These are phyloP conservation scores for Echites panduratus DNA, from an alignment of 257 asterid genomes.

Conservation along the genomic window DNA sequence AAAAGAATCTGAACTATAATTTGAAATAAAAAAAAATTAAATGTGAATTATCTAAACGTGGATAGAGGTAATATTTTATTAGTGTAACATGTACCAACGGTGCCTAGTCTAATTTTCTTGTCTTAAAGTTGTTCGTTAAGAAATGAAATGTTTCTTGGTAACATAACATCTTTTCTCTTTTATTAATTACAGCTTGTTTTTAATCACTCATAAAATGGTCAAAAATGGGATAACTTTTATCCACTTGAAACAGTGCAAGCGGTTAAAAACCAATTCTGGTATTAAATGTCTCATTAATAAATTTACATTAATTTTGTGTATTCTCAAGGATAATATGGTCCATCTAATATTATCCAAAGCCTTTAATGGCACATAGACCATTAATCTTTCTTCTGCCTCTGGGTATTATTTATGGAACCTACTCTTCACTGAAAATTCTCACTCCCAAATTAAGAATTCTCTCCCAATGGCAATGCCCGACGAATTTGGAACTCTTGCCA, in stretches of 20 bases:
- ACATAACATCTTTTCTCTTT: too few relatives aligned
- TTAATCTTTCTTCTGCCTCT: background rate
- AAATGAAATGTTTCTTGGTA: too few relatives aligned
- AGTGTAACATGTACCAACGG: too few relatives aligned
- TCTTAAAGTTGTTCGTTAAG: too few relatives aligned
- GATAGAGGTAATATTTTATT: too few relatives aligned
- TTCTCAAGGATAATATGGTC: background rate
- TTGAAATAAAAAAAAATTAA: too few relatives aligned
- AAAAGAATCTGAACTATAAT: too few relatives aligned
- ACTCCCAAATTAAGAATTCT: background rate
- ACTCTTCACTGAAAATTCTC: background rate
- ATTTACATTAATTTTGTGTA: background rate
- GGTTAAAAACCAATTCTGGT: background rate
- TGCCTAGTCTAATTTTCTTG: too few relatives aligned
- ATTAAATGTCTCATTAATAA: background rate
- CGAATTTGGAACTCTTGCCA: slow-evolving; percentile 50
- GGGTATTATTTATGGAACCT: background rate
- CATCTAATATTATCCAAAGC: background rate
- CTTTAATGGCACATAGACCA: background rate
- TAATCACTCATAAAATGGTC: too few relatives aligned
- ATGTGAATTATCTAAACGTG: too few relatives aligned
- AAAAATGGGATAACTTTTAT: too few relatives aligned
- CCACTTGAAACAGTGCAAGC: background rate
- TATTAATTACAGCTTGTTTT: too few relatives aligned
- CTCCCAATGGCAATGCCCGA: slow-evolving; percentile 46